phyloP scores from a whole-genome alignment of 768 basidiomycete genomes.

The Lanmaoa rubissima region DNA sequence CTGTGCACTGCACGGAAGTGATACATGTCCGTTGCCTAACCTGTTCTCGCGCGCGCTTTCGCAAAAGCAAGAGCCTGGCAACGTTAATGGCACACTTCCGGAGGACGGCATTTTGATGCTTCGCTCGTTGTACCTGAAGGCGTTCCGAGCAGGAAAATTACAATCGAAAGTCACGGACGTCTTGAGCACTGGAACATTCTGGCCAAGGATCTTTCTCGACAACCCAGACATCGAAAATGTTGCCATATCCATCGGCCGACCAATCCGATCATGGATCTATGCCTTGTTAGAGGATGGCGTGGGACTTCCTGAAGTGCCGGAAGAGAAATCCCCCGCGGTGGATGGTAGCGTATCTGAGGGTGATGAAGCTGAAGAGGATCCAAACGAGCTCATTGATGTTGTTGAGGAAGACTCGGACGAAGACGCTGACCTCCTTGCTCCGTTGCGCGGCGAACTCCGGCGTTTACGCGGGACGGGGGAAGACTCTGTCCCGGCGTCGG shows the following conservation, averaged over 20 bases:
- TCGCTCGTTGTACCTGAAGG: constrained; percentile 53
- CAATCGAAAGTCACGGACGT: constrained; percentile 58
- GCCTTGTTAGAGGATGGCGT: constrained; percentile 66
- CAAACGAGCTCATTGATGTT: constrained; percentile 67
- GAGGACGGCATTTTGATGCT: constrained; percentile 30
- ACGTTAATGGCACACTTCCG: neutral
- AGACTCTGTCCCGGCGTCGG: constrained; percentile 27
- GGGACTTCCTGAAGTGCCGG: constrained; percentile 48
- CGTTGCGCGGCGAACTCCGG: constrained; percentile 64
- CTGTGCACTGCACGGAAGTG: constrained; percentile 61
- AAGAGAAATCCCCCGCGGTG: constrained; percentile 4
- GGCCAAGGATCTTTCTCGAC: constrained; percentile 75
- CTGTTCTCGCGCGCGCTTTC: constrained; percentile 46
- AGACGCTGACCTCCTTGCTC: constrained; percentile 58
- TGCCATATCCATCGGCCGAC: constrained; percentile 57
- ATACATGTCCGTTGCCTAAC: constrained; percentile 53
- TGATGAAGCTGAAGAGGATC: constrained; percentile 45
- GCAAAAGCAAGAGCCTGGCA: constrained; percentile 22
- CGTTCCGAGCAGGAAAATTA: constrained; percentile 60
- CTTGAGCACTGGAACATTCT: constrained; percentile 61
- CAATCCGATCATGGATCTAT: constrained; percentile 64
- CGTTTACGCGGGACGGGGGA: constrained; percentile 50
- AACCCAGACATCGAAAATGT: constrained; percentile 73
- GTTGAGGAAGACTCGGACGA: constrained; percentile 54
- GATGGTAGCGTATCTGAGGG: constrained; percentile 23